Base-by-base conservation (phyloP, 768 basidiomycete genomes). In the Tulasnella sp. region DNA sequence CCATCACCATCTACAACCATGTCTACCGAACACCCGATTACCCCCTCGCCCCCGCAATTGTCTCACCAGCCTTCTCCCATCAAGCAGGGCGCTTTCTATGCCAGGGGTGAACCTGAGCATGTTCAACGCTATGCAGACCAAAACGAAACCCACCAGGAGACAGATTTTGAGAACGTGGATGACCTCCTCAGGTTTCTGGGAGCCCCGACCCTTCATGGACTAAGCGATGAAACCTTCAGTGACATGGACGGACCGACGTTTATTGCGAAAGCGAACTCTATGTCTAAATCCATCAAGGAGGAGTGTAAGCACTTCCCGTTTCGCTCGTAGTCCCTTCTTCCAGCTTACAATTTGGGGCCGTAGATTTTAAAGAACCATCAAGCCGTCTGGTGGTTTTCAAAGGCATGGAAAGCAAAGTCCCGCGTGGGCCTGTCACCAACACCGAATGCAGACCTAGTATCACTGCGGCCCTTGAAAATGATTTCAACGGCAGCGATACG, bases 251-350 rank as follows among this genome's bases (percentile, higher is more conserved):
- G 70, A 9, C 37, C 70, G 20, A 9, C 9, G 26, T 71, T 71
- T n/a, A 1, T n/a, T 1, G 13, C 1, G 29, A 35, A 71, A 35
- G 70, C 70, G 32, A 71, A 71, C 70, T n/a, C 70, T 32, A 71
- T 71, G 32, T 71, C 70, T 9, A 32, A 71, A 71, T 71, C 70
- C n/a, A 26, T 71, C 70, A 71, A 71, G 32, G 40, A 69, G 11
- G 67, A 69, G 70, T 71, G 70, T 71, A 71, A 71, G 70, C 70
- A 71, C 70, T 37, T 71, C 4, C 70, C 32, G 5, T 42, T 71
- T 35, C 35, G 67, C 70, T 35, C 70, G 40, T 42, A 71, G 70
- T 69, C 29, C 32, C 37, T 71, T 4, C 70, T 10, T 42, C 20
- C 20, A n/a, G 32, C 70, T 71, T 9, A 71, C 7, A n/a, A 9